Conservation (phyloP, 2,329 filamentous ascomycete genomes). For the Ophiocordyceps polyrhachis-furcata region DNA sequence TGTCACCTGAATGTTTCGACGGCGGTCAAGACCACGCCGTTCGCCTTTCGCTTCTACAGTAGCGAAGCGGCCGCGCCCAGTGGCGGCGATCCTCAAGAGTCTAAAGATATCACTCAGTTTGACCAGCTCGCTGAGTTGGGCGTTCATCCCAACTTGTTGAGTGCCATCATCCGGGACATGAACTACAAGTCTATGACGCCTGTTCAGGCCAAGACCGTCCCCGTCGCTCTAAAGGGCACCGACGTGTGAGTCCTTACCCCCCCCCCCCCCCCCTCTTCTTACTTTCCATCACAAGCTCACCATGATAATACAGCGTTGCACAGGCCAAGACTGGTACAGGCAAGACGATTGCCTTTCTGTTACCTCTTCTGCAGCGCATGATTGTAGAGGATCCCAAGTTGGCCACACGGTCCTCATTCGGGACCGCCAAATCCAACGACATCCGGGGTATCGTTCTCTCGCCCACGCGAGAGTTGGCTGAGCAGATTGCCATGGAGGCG, state of each 20-base stretch:
- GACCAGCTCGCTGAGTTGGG: conserved; percentile 23
- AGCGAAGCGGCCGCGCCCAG: conserved; percentile 16
- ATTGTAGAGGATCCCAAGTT: conserved; percentile 44
- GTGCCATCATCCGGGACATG: conserved; percentile 53
- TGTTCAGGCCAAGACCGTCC: conserved; percentile 73
- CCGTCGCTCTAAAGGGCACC: conserved; percentile 55
- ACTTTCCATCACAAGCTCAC: background rate
- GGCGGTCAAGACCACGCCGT: conserved; percentile 5
- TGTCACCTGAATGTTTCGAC: conserved; percentile 5
- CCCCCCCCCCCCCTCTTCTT: too few relatives aligned
- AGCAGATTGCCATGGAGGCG: conserved; percentile 69
- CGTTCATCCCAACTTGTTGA: conserved; percentile 46
- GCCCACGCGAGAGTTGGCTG: conserved; percentile 63
- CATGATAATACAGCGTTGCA: conserved; percentile 42
- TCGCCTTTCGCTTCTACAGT: conserved; percentile 18
- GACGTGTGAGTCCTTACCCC: conserved; percentile 60
- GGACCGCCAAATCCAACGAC: conserved; percentile 28
- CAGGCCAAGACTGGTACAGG: conserved; percentile 95
- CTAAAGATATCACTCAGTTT: conserved; percentile 20
- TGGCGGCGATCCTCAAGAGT: conserved; percentile 3
- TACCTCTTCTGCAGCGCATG: conserved; percentile 71
- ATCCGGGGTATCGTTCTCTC: conserved; percentile 57
- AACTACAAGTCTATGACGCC: conserved; percentile 75
- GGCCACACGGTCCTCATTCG: conserved; percentile 21
- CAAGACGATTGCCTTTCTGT: conserved; percentile 84